These are phyloP conservation scores for Macrophomina tecta DNA, from an alignment of 2,329 filamentous ascomycete species.

Conservation along the genomic window DNA sequence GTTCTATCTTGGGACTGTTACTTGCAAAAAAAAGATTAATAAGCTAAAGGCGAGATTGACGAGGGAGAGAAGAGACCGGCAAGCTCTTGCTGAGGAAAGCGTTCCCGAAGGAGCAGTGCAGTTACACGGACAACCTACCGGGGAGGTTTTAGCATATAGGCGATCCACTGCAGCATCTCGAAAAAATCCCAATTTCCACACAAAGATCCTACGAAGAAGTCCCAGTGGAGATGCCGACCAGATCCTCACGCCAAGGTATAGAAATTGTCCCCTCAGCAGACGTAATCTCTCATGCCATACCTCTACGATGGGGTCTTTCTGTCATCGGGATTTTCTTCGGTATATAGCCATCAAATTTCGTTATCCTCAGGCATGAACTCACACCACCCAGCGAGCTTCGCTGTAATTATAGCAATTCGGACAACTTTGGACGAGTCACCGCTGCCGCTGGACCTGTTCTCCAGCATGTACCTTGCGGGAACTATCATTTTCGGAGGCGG, in stretches of 20 bases:
- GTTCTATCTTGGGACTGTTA: conserved; percentile 64
- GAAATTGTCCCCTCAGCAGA: background rate
- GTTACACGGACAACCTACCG: background rate
- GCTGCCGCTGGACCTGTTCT: conserved; percentile 31
- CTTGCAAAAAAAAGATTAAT: conserved; percentile 51
- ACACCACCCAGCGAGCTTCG: background rate
- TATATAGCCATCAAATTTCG: background rate
- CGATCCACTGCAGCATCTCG: background rate
- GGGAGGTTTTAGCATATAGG: background rate
- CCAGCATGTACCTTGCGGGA: conserved; percentile 72
- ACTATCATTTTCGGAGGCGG: background rate
- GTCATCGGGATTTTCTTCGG: background rate
- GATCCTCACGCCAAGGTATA: background rate
- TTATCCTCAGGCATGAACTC: background rate
- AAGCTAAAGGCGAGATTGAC: conserved; percentile 36
- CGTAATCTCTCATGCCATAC: background rate
- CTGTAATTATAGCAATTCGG: background rate
- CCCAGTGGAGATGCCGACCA: background rate
- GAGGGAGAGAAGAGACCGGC: conserved; percentile 30
- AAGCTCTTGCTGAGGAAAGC: background rate
- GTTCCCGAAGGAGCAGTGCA: background rate
- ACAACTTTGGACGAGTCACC: background rate
- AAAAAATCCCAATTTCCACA: background rate
- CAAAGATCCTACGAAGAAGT: background rate
- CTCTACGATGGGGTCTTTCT: background rate